A percentile compares a stretch with the other conserved stretches of the same genome.
Evolutionary conservation across 1,284 basidiomycete genomes (phyloP).

Genomic region (Bondarzewia mesenterica): DNA sequence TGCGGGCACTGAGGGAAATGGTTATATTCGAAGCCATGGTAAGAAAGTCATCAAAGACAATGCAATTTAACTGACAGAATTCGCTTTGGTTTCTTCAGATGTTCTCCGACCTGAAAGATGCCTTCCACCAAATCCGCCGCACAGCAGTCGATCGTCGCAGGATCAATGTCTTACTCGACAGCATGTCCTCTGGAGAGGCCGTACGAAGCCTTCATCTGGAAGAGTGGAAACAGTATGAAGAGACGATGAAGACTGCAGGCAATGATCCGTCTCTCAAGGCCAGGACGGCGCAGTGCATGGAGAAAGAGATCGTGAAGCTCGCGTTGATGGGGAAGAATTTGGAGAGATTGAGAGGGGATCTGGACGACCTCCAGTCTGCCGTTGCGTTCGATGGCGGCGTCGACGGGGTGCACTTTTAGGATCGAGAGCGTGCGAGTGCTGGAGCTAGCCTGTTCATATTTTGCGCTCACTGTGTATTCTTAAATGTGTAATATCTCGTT

Average conservation of each 20-base stretch:
- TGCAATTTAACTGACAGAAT: background rate
- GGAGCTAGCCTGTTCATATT: too few relatives aligned
- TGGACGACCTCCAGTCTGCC: background rate
- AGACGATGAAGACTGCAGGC: background rate
- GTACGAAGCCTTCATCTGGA: constrained; percentile 1
- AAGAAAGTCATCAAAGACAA: background rate
- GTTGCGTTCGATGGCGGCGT: background rate
- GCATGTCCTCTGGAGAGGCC: constrained; percentile 1
- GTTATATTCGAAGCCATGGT: constrained; percentile 1
- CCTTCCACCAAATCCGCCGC: background rate
- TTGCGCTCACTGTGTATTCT: too few relatives aligned
- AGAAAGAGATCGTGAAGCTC: constrained; percentile 1
- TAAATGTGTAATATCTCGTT: too few relatives aligned
- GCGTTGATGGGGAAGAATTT: constrained; percentile 4
- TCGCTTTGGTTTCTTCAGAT: background rate
- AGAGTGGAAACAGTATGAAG: constrained; percentile 1
- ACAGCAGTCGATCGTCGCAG: background rate
- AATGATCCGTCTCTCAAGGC: background rate
- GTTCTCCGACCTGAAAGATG: background rate
- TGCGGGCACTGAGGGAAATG: background rate
- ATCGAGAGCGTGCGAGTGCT: too few relatives aligned
- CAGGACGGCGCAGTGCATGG: constrained; percentile 2
- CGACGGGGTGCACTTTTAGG: background rate
- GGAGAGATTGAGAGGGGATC: constrained; percentile 1
- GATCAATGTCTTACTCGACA: constrained; percentile 3